Evolutionary conservation across 23 red algal species (phyloP).

Genomic region (Cyanidiococcus yangmingshanensis): DNA sequence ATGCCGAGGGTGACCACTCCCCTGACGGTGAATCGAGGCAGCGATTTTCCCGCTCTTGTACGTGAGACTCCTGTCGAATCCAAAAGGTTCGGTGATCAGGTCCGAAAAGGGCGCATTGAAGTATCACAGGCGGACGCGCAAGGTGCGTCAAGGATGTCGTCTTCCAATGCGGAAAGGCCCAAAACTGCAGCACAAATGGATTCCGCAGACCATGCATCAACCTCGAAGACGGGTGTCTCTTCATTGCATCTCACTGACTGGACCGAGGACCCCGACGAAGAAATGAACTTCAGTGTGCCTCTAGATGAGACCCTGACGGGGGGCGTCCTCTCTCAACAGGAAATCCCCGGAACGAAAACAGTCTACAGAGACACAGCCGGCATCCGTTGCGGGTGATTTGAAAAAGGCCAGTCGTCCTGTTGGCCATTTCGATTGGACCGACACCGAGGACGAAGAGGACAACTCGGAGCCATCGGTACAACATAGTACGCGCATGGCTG

Average conservation of each 20-base stretch:
- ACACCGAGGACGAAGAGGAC: neutral
- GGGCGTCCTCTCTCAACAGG: too few species aligned
- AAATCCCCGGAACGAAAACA: too few species aligned
- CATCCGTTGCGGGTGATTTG: too few species aligned
- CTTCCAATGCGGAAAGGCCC: too few species aligned
- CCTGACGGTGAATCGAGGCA: too few species aligned
- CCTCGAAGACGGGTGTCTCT: neutral
- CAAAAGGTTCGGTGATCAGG: neutral
- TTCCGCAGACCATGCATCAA: neutral
- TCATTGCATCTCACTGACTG: neutral
- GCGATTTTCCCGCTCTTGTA: neutral
- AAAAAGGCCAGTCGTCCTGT: neutral
- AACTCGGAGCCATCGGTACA: neutral
- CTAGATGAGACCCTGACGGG: neutral
- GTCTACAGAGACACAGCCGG: too few species aligned
- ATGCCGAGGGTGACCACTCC: too few species aligned
- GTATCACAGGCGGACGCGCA: too few species aligned
- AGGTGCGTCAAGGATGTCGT: too few species aligned
- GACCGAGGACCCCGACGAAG: conserved; percentile 9
- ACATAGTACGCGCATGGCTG: too few species aligned
- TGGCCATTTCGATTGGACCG: neutral
- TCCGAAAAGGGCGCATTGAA: too few species aligned
- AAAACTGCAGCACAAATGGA: too few species aligned
- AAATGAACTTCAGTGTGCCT: conserved; percentile 10
- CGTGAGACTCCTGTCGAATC: neutral